A percentile compares a stretch with the other conserved stretches of the same genome.
Evolutionary conservation across 164 flowering plant genomes (phyloP).

Genomic region (Vitis labrusca): DNA sequence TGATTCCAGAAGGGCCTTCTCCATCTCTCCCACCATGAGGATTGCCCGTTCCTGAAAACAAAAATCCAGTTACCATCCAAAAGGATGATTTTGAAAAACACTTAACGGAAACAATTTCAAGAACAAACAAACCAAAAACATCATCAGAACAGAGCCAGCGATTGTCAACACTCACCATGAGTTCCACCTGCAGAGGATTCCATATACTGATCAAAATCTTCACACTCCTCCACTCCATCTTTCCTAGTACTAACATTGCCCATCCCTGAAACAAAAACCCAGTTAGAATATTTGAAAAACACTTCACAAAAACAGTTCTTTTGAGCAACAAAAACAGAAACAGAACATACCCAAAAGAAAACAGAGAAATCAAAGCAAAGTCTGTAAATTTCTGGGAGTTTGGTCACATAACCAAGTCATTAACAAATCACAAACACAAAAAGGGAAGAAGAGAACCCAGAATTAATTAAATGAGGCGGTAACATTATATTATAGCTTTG

Average conservation of each 20-base stretch:
- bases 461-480: conserved; percentile 7
- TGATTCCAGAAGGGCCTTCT: conserved; percentile 25
- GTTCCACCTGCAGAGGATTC: too few species aligned
- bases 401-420: conserved; percentile 21
- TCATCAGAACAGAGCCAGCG: not conserved
- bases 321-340: not conserved
- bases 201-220: too few species aligned
- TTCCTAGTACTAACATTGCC: too few species aligned
- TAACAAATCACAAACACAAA: conserved; percentile 13
- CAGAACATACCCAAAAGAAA: conserved; percentile 1
- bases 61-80: not conserved
- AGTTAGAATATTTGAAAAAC: too few species aligned
- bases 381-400: not conserved
- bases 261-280: too few species aligned
- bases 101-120: not conserved
- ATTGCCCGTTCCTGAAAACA: conserved; percentile 36
- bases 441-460: conserved; percentile 2
- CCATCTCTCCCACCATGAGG: conserved; percentile 22
- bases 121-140: not conserved
- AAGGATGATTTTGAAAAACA: not conserved
- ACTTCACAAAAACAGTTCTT: too few species aligned
- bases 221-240: too few species aligned
- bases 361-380: not conserved
- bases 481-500: conserved; percentile 1
- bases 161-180: too few species aligned